These are phyloP conservation scores for Phoenix dactylifera DNA, from an alignment of 176 grass and related monocot genomes.

Conservation along the genomic window DNA sequence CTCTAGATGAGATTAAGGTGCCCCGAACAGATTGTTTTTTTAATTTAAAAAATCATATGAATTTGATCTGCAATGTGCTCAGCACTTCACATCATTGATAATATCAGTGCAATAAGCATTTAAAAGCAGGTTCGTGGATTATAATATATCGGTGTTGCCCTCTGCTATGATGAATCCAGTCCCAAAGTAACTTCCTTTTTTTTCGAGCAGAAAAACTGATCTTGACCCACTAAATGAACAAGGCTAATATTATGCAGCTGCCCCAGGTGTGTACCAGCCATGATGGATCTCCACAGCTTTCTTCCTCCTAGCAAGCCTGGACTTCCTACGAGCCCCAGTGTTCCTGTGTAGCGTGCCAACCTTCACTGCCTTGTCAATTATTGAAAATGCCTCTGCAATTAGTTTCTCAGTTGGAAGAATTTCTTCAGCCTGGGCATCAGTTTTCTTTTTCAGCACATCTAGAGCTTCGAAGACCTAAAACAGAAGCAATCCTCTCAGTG, in stretches of 20 bases:
- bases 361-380: slow-evolving; percentile 80
- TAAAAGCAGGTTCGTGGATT: too few relatives aligned
- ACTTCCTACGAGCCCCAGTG: slow-evolving; percentile 72
- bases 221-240: too few relatives aligned
- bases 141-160: too few relatives aligned
- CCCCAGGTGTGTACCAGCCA: slow-evolving; percentile 72
- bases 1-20: too few relatives aligned
- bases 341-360: slow-evolving; percentile 84
- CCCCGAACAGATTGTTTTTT: too few relatives aligned
- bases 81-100: too few relatives aligned
- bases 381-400: slow-evolving; percentile 66
- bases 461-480: slow-evolving; percentile 62
- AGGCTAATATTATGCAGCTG: slow-evolving; percentile 8
- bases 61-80: too few relatives aligned
- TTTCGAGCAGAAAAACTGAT: too few relatives aligned
- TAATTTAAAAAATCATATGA: too few relatives aligned
- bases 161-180: too few relatives aligned
- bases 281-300: slow-evolving; percentile 66
- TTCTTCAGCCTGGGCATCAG: slow-evolving; percentile 64
- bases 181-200: too few relatives aligned
- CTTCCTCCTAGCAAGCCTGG: slow-evolving; percentile 72
- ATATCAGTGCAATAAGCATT: too few relatives aligned
- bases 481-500: slow-evolving; percentile 1
- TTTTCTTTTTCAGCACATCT: slow-evolving; percentile 72
- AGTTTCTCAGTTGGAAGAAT: slow-evolving; percentile 69